Evolutionary conservation across 1,139 yeast species (phyloP).

Genomic region (Magnusiomyces fungicola): DNA sequence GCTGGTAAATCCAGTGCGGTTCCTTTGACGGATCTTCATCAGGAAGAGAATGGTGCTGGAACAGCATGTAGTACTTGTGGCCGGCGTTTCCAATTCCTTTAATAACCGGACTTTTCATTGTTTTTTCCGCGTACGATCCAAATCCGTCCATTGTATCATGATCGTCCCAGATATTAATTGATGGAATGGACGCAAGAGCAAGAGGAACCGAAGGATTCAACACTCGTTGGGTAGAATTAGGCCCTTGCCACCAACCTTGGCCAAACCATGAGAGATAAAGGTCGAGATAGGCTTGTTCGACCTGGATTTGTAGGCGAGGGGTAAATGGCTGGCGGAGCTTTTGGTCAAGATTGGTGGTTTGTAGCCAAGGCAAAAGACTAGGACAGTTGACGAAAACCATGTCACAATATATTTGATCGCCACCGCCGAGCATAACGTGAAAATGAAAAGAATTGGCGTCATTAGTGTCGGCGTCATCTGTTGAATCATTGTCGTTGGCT

Average conservation of each 20-base stretch:
- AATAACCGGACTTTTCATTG: conserved; percentile 68
- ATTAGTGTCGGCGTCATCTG: background rate
- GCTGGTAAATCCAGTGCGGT: conserved; percentile 31
- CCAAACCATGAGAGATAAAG: conserved; percentile 88
- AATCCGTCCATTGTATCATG: conserved; percentile 95
- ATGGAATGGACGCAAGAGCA: conserved; percentile 76
- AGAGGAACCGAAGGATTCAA: conserved; percentile 47
- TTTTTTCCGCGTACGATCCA: conserved; percentile 72
- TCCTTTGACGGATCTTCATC: conserved; percentile 23
- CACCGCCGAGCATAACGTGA: conserved; percentile 96
- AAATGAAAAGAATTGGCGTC: conserved; percentile 40
- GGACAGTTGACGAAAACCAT: conserved; percentile 54
- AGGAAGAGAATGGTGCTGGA: conserved; percentile 52
- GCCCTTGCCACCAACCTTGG: conserved; percentile 73
- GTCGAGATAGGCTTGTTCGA: conserved; percentile 57
- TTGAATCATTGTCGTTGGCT: background rate
- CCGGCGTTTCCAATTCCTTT: conserved; percentile 67
- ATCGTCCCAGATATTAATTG: conserved; percentile 70
- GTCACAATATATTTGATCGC: conserved; percentile 91
- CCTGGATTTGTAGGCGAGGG: conserved; percentile 44
- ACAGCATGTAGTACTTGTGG: conserved; percentile 77
- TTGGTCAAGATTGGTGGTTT: conserved; percentile 41
- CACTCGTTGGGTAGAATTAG: conserved; percentile 48
- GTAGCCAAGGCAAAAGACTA: conserved; percentile 47
- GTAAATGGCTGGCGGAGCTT: conserved; percentile 41